These are phyloP conservation scores for Boletus tylopilopsis DNA, from an alignment of 768 basidiomycete species.

Conservation along the genomic window DNA sequence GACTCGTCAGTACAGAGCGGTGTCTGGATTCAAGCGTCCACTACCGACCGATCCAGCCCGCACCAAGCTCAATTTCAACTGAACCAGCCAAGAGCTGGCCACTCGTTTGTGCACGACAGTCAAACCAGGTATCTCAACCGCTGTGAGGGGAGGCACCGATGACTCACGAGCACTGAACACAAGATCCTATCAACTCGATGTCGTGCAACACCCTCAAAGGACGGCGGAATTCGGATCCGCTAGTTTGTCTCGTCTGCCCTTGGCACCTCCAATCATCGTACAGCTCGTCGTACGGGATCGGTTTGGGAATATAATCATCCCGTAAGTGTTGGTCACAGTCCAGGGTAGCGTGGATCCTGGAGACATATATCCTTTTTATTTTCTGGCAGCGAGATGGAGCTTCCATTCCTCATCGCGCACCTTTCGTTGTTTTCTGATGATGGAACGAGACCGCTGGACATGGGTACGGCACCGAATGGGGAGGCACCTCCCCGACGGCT, in stretches of 20 bases:
- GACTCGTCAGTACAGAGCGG: constrained; percentile 27
- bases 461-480: constrained; percentile 49
- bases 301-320: constrained; percentile 65
- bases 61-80: constrained; percentile 35
- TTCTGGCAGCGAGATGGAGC: constrained; percentile 67
- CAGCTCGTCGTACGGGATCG: constrained; percentile 73
- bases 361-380: constrained; percentile 18
- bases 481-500: constrained; percentile 51
- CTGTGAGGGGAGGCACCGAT: constrained; percentile 8
- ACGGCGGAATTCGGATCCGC: constrained; percentile 79
- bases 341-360: constrained; percentile 19
- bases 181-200: constrained; percentile 75
- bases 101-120: constrained; percentile 54
- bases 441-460: constrained; percentile 59
- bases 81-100: constrained; percentile 51
- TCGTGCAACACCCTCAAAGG: constrained; percentile 79
- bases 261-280: constrained; percentile 81
- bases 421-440: constrained; percentile 72
- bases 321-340: constrained; percentile 53
- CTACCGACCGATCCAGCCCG: constrained; percentile 32
- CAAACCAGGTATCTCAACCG: constrained; percentile 45
- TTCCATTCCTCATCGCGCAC: constrained; percentile 86
- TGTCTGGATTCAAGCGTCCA: constrained; percentile 26
- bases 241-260: constrained; percentile 72
- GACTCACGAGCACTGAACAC: constrained; percentile 18